Conservation (phyloP, 805 yeast genomes). For the Wickerhamomyces xylosicus region DNA sequence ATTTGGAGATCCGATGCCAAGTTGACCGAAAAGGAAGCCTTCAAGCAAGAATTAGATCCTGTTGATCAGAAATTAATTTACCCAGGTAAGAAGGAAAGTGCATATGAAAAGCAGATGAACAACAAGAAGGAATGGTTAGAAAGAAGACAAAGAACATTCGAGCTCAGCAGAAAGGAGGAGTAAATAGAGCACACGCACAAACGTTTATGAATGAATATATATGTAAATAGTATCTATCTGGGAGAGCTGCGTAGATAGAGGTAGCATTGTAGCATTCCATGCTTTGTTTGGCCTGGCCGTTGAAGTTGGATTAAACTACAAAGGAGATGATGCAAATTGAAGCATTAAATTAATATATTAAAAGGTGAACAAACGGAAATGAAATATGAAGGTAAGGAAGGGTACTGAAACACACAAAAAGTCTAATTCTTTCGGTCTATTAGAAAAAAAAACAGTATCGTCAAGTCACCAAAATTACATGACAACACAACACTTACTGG, state of each 20-base stretch:
- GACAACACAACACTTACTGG: slow-evolving; percentile 21
- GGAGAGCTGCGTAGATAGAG: background rate
- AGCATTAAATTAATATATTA: too few relatives aligned
- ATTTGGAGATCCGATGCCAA: slow-evolving; percentile 48
- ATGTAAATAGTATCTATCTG: background rate
- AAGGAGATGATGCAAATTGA: too few relatives aligned
- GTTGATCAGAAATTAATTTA: slow-evolving; percentile 57
- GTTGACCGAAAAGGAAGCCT: slow-evolving; percentile 16
- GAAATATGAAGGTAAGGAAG: too few relatives aligned
- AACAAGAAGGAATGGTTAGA: slow-evolving; percentile 46
- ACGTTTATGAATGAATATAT: background rate
- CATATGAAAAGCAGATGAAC: slow-evolving; percentile 29
- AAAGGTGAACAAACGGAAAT: too few relatives aligned
- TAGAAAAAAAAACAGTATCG: too few relatives aligned
- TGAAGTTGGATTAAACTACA: too few relatives aligned
- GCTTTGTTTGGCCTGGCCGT: too few relatives aligned
- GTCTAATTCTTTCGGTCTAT: too few relatives aligned
- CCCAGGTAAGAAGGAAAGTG: slow-evolving; percentile 57
- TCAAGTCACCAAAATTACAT: slow-evolving; percentile 15
- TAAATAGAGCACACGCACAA: slow-evolving; percentile 3
- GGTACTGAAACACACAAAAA: too few relatives aligned
- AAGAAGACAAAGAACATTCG: slow-evolving; percentile 44
- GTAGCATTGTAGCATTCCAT: too few relatives aligned
- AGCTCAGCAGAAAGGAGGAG: slow-evolving; percentile 28
- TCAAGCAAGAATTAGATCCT: slow-evolving; percentile 32